phyloP scores from a whole-genome alignment of 2,329 filamentous ascomycete genomes.

The Epichloe uncinata region DNA sequence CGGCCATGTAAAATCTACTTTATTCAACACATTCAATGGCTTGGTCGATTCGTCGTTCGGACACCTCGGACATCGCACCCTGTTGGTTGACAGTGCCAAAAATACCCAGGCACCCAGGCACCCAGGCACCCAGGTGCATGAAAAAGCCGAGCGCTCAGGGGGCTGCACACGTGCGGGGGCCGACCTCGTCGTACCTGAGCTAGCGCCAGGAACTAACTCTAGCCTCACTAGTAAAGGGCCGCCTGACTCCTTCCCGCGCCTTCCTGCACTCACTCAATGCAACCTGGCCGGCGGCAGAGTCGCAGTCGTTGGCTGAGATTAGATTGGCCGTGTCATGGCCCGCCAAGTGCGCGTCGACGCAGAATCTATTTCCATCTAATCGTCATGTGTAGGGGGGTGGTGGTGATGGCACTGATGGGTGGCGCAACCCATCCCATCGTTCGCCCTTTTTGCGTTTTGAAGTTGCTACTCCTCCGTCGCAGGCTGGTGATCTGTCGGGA shows the following conservation, averaged over 20 bases:
- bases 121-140: no score
- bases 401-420: no score
- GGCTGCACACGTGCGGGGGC: background rate
- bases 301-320: background rate
- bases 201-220: conserved; percentile 3
- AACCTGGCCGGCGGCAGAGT: background rate
- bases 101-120: no score
- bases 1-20: no score
- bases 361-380: background rate
- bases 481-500: no score
- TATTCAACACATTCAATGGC: no score
- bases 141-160: background rate
- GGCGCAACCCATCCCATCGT: no score
- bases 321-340: background rate
- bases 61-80: no score
- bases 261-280: background rate
- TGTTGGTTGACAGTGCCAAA: background rate
- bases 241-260: background rate
- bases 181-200: background rate
- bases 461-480: background rate
- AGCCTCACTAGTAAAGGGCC: no score
- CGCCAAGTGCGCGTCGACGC: background rate
- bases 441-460: no score
- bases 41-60: no score
- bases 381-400: no score